These are phyloP conservation scores for Curvularia sp. DNA, from an alignment of 2,329 filamentous ascomycete genomes.

Conservation along the genomic window DNA sequence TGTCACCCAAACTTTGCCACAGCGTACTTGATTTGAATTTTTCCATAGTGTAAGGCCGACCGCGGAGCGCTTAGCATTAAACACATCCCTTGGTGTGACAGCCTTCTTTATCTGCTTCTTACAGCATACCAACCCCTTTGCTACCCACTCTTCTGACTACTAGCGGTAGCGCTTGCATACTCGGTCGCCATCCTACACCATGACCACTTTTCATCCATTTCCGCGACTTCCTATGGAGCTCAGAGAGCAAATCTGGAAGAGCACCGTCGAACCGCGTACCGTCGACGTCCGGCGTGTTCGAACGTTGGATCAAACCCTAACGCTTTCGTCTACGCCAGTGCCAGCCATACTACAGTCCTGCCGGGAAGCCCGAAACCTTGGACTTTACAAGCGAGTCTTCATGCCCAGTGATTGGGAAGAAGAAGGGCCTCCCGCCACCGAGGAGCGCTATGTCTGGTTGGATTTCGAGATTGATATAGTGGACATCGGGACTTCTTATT, in stretches of 20 bases:
- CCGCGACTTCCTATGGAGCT: slow-evolving; percentile 20
- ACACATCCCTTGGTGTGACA: not conserved
- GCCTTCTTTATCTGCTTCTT: not conserved
- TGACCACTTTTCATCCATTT: slow-evolving; percentile 24
- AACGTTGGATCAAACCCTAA: not conserved
- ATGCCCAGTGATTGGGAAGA: slow-evolving; percentile 44
- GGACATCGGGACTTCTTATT: not conserved
- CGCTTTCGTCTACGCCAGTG: slow-evolving; percentile 14
- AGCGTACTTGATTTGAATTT: not conserved
- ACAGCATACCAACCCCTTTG: not conserved
- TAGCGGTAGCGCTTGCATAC: not conserved
- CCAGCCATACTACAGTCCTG: slow-evolving; percentile 17
- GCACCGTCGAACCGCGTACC: slow-evolving; percentile 18
- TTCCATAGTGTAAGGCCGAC: not conserved
- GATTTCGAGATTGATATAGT: slow-evolving; percentile 17
- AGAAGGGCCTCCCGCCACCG: not conserved
- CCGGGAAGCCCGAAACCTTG: slow-evolving; percentile 16
- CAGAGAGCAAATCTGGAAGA: slow-evolving; percentile 22
- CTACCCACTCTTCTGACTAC: too few relatives aligned
- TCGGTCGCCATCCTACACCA: not conserved
- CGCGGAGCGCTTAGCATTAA: slow-evolving; percentile 1
- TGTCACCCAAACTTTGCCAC: not conserved
- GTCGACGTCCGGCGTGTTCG: slow-evolving; percentile 19
- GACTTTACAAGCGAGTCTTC: slow-evolving; percentile 56
- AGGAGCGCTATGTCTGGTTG: slow-evolving; percentile 15